phyloP scores from a whole-genome alignment of 805 yeast species.

The Priceomyces haplophilus region DNA sequence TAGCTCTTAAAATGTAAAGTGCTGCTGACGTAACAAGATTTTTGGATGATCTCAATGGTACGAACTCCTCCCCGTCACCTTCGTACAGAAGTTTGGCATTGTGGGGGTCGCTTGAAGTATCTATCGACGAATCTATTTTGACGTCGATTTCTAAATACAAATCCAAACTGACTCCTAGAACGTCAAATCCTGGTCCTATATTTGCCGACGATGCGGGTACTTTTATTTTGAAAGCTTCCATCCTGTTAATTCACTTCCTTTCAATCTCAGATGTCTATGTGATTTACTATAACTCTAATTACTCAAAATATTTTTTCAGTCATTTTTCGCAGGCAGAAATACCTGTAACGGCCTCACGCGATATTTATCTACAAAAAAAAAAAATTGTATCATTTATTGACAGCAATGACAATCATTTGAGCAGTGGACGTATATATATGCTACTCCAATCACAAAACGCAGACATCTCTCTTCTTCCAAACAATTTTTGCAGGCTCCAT shows the following conservation, averaged over 20 bases:
- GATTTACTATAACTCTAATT: no score
- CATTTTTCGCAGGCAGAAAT: background rate
- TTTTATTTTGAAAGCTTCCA: constrained; percentile 50
- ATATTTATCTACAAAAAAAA: no score
- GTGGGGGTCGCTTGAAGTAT: constrained; percentile 56
- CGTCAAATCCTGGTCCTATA: constrained; percentile 98
- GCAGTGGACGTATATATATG: no score
- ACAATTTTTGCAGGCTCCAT: constrained; percentile 64
- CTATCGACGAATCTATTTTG: constrained; percentile 49
- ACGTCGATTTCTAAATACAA: constrained; percentile 71
- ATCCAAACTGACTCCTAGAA: constrained; percentile 84
- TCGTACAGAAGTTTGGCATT: constrained; percentile 70
- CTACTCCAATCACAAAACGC: constrained; percentile 21
- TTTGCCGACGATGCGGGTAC: constrained; percentile 98
- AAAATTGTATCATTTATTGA: no score
- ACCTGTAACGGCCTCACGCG: background rate
- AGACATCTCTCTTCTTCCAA: constrained; percentile 65
- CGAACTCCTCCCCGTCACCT: constrained; percentile 77
- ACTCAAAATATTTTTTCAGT: no score
- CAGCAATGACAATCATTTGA: no score
- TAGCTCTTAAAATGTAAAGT: constrained; percentile 82
- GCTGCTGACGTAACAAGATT: constrained; percentile 93
- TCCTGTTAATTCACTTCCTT: background rate
- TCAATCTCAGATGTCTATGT: background rate
- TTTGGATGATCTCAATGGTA: constrained; percentile 72